Conservation (phyloP, 2,329 filamentous ascomycete genomes). For the Scedosporium apiospermum region DNA sequence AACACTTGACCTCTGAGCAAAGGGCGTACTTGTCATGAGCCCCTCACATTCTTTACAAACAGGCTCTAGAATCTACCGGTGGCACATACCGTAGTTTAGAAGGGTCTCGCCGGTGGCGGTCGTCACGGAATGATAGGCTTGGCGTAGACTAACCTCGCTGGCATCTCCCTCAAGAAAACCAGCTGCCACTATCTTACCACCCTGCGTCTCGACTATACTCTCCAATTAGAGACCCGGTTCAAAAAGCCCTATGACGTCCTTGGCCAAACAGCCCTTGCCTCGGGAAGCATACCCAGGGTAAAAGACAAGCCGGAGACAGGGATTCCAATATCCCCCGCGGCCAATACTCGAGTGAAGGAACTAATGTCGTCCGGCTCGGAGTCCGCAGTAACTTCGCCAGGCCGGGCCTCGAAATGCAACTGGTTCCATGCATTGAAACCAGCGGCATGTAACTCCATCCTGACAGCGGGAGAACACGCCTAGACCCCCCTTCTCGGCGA, state of each 20-base stretch:
- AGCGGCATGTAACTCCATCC: constrained; percentile 41
- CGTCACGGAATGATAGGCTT: neutral
- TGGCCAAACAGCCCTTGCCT: neutral
- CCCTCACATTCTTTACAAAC: neutral
- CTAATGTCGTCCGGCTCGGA: constrained; percentile 35
- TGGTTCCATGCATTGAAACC: constrained; percentile 54
- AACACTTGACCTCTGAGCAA: neutral
- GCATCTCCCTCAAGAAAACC: neutral
- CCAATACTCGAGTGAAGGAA: constrained; percentile 33
- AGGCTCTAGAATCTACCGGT: neutral
- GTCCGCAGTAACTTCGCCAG: neutral
- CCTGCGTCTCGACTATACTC: constrained; percentile 3
- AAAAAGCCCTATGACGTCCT: neutral
- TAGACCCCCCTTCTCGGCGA: neutral
- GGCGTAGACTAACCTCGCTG: neutral
- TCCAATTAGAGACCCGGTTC: neutral
- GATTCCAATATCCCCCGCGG: constrained; percentile 22
- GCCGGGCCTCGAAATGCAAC: constrained; percentile 24
- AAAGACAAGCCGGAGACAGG: constrained; percentile 29
- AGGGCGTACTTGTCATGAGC: neutral
- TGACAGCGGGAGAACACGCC: neutral
- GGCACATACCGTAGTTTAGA: neutral
- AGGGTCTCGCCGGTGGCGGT: neutral
- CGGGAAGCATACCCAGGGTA: constrained; percentile 33
- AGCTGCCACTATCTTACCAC: neutral